Conservation (phyloP, 2,329 filamentous ascomycete species). For the Ophiostoma australiae region DNA sequence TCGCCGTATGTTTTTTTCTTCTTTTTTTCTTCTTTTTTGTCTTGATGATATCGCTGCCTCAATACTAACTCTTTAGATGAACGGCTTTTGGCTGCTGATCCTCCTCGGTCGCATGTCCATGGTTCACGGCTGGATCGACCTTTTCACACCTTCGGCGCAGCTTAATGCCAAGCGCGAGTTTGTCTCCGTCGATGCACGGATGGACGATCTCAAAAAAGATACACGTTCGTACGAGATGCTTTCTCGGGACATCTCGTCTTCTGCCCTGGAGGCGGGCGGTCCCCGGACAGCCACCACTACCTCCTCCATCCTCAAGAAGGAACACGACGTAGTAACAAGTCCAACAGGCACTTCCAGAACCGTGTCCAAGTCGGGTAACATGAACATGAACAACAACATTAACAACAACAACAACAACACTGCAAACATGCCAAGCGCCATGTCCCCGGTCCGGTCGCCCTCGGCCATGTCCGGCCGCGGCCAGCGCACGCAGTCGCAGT, state of each 20-base stretch:
- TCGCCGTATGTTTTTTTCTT: slow-evolving; percentile 59
- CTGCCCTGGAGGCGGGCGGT: slow-evolving; percentile 14
- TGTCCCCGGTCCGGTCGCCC: slow-evolving; percentile 8
- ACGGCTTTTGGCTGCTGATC: slow-evolving; percentile 78
- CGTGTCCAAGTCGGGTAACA: slow-evolving; percentile 11
- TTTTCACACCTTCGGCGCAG: slow-evolving; percentile 48
- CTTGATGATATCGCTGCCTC: background rate
- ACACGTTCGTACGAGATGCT: slow-evolving; percentile 78
- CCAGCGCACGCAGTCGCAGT: background rate
- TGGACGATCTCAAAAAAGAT: slow-evolving; percentile 54
- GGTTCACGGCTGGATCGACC: slow-evolving; percentile 73
- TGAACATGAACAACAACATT: no score
- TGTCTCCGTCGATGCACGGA: slow-evolving; percentile 75
- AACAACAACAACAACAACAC: no score
- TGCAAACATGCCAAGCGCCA: background rate
- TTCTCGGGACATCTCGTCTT: slow-evolving; percentile 43
- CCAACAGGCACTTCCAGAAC: slow-evolving; percentile 20
- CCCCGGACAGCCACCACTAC: background rate
- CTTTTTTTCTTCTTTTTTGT: background rate
- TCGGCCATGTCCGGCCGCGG: background rate
- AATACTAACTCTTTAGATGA: slow-evolving; percentile 48
- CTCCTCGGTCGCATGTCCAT: slow-evolving; percentile 81
- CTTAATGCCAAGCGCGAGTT: slow-evolving; percentile 66
- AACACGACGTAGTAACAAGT: slow-evolving; percentile 45
- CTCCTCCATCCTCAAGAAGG: slow-evolving; percentile 16